Base-by-base conservation (phyloP, 1,284 basidiomycete species). In the Cryptococcus hybrid region DNA sequence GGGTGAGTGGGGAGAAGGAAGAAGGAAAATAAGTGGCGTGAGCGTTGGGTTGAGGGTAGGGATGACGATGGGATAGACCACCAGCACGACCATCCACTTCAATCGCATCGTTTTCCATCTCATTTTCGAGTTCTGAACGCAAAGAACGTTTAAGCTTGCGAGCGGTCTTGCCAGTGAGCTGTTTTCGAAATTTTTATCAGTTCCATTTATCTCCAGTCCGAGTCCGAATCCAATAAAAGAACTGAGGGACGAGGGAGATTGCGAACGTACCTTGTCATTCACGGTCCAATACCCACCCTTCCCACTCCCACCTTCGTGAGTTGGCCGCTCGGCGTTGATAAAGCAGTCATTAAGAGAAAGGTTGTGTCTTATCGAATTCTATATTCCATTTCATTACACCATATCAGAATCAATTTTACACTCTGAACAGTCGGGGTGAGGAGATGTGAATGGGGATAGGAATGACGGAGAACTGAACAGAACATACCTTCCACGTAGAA, bases 331-430 rank as follows among this genome's bases (percentile, higher is more conserved):
- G 40, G 82, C 80, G 55, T 84, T 84, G 56, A 81, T 74, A 74
- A 94, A 94, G 51, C 87, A 85, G 58, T 86, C 84, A 71, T 91
- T 88, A 40, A 93, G 77, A 3, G 88, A 90, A 3, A 95, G 81
- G 62, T 87, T 89, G 76, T 94, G 92, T 8, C 92, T 83, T 57
- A 94, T 90, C 6, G 89, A 92, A 68, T 86, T 86, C 88, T 70
- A 52, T 34, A 12, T 2, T 49, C 5, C 2, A 47, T 13, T 9
- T 30, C 15, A 8, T 42, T 12, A 18, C 15, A 24, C 39, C 40
- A 56, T 30, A 24, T 18, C 12, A 47, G 30, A n/a, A 36, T 11
- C n/a, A 13, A n/a, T 54, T 7, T 42, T 52, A 34, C 5, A 35
- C 13, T 37, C 34, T 8, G 18, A 11, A 12, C 3, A 38, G 52